phyloP scores from a whole-genome alignment of 257 asterid genomes.

The Penstemon davidsonii region DNA sequence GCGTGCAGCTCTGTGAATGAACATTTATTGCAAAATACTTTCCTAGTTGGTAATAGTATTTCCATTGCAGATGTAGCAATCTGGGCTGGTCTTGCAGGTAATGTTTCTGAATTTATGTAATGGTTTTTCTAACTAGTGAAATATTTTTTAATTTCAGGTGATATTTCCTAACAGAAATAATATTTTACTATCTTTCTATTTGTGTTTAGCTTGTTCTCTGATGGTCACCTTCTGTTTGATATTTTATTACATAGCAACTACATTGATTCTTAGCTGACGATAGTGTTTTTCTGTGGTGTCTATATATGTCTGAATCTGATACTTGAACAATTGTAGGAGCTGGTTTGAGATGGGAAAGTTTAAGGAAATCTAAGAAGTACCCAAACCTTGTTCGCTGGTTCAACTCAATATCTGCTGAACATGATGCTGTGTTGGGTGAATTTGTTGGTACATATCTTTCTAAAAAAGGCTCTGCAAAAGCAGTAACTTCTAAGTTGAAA shows the following conservation, averaged over 20 bases:
- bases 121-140: background rate
- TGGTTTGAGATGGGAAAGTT: conserved; percentile 89
- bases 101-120: background rate
- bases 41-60: conserved; percentile 63
- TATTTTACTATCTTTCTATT: background rate
- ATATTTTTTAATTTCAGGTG: background rate
- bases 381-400: conserved; percentile 89
- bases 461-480: conserved; percentile 60
- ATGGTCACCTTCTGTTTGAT: background rate
- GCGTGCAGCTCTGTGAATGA: conserved; percentile 73
- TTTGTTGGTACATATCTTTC: conserved; percentile 49
- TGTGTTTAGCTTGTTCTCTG: conserved; percentile 1
- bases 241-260: background rate
- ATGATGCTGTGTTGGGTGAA: conserved; percentile 55
- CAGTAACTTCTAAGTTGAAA: conserved; percentile 51
- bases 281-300: background rate
- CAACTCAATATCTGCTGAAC: conserved; percentile 68
- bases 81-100: conserved; percentile 94
- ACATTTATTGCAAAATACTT: conserved; percentile 58
- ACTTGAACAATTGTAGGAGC: conserved; percentile 48
- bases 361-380: conserved; percentile 81
- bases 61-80: conserved; percentile 86
- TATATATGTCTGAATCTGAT: background rate
- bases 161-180: background rate
- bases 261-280: background rate